Evolutionary conservation across 192 early-diverging fungal species (phyloP), one percentile per base, ranked within the genome.

Genomic region (Mortierella hygrophila): DNA sequence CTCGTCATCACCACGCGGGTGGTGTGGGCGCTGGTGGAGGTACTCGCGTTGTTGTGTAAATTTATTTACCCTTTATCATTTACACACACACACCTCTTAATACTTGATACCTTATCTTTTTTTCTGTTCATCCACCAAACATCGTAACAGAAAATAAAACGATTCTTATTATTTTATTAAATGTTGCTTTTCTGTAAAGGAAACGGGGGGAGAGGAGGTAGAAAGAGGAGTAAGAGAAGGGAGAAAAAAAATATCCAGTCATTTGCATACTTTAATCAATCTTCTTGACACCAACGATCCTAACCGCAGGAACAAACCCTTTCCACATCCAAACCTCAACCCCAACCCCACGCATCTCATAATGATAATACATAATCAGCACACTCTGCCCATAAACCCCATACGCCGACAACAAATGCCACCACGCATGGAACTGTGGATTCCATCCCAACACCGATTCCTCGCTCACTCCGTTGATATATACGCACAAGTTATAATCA

Each of bases 361-460:
- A 68, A 26, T 76, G 75, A 32, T 76, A 76, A 41, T 77, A 90
- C 73, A 93, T 88, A 57, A 90, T 77, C 63, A 93, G 74, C 9
- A 92, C 86, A 0, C 88, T 80, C 83, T 91, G 52, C 18, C 88
- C 88, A 54, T 91, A 92, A 0, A 91, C 81, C 0, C 83, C 91
- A 57, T 91, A 44, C 0, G 90, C 90, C 11, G 90, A 88, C 47
- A 93, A 75, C 5, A 91, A 80, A 71, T 92, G 92, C 92, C 92
- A 93, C 90, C 90, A 90, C 18, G 92, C 92, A 71, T 93, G 92
- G 38, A 93, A 89, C 85, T 93, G 92, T 72, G 90, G 55, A 54
- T 93, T 93, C 55, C 35, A 63, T 10, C 11, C 6, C 57, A 76
- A 9, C 11, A 76, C 13, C 55, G 75, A 68, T 16, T 68, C 75